Base-by-base conservation (phyloP, 2,329 filamentous ascomycete species). In the Phaeophleospora eucalypticola region DNA sequence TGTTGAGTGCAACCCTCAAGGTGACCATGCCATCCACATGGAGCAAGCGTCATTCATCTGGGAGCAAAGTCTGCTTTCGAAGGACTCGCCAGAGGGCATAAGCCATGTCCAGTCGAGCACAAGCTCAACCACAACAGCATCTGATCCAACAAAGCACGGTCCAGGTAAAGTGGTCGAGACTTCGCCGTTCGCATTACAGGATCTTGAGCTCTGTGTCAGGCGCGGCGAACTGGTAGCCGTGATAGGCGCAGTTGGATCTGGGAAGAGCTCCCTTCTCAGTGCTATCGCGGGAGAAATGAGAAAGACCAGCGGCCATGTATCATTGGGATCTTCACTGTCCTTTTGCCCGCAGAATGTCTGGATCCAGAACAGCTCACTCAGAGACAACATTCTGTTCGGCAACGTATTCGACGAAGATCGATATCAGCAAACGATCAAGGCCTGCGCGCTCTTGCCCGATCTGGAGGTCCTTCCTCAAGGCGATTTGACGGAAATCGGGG, bases 271-370 rank as follows among this genome's bases (percentile, higher is more conserved):
- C 0, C 71, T 98, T 1, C 79, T 98, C 2, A 86, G 88, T 27
- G 89, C 91, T 0, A 71, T 98, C 37, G 91, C 90, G 1, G 91
- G 93, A 18, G 91, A 97, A 54, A 97, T 97, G 91, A 82, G 89
- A 36, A 86, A 84, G 65, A 94, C 87, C 0, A 72, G 70, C 3
- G 89, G 89, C 9, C 77, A 84, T 33, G 78, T 94, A 4, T 78
- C 81, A 0, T 78, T 93, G 57, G 87, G 90, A 33, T 88, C 88
- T 0, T 84, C 82, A 2, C 78, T 90, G 52, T 88, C 91, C 0
- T 96, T 95, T 60, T 97, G 93, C 56, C 91, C 91, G 0, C 91
- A 98, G 64, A 95, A 95, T 62, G 88, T 93, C 0, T 98, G 93
- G 93, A 95, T 98, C 40, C 91, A 97, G 64, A 97, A 97, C 61